A percentile compares a stretch with the other conserved stretches of the same genome.
Conservation (phyloP, 176 grass and related monocot genomes). For the Bothriochloa decipiens region DNA sequence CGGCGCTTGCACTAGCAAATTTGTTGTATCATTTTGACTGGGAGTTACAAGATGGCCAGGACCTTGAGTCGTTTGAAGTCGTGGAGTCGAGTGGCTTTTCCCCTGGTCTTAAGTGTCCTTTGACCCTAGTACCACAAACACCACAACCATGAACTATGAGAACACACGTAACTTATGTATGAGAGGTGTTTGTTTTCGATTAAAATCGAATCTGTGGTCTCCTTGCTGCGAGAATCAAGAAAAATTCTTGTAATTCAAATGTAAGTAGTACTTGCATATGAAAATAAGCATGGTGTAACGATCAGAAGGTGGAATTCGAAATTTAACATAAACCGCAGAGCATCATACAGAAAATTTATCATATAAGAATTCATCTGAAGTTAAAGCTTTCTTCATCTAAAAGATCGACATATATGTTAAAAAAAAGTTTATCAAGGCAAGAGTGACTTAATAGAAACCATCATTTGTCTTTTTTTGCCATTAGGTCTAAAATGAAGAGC, state of each 20-base stretch:
- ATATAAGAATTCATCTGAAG: no score
- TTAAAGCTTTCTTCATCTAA: no score
- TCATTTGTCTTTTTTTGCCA: no score
- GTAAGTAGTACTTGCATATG: background rate
- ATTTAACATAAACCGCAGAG: background rate
- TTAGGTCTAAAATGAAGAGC: no score
- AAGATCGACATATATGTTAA: no score
- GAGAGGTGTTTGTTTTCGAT: background rate
- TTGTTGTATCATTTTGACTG: constrained; percentile 61
- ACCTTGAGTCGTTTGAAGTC: constrained; percentile 40
- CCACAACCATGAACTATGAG: background rate
- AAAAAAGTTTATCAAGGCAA: no score
- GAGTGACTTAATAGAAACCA: no score
- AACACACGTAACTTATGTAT: background rate
- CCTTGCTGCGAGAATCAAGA: background rate
- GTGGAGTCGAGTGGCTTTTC: constrained; percentile 30
- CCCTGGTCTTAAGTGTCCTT: background rate
- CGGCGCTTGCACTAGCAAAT: constrained; percentile 43
- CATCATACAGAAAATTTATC: no score
- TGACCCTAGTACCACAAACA: constrained; percentile 40
- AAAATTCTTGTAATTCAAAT: background rate
- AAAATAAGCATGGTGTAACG: background rate
- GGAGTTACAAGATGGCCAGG: constrained; percentile 39
- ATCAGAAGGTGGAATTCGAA: background rate
- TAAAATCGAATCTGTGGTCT: background rate